Evolutionary conservation across 2,329 filamentous ascomycete genomes (phyloP).

Genomic region (Xylariaceae sp.): DNA sequence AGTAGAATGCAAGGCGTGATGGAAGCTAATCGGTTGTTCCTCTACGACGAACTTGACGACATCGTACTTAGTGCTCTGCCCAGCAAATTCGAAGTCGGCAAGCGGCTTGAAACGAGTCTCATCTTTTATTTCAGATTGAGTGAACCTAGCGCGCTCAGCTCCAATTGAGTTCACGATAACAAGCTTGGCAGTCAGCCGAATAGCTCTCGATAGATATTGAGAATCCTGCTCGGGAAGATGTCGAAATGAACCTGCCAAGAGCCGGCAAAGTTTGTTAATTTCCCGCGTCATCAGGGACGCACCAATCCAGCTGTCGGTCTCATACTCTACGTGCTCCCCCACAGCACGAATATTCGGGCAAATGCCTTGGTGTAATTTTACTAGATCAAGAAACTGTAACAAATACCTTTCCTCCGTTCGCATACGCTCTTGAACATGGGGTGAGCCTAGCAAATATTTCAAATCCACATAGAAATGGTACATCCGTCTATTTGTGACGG

Average conservation of each 20-base stretch:
- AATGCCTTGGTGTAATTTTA: constrained; percentile 96
- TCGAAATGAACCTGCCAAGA: constrained; percentile 86
- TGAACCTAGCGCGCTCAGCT: constrained; percentile 84
- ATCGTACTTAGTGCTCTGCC: constrained; percentile 60
- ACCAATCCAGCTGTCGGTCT: constrained; percentile 97
- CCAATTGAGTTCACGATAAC: constrained; percentile 91
- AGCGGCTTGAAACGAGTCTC: constrained; percentile 83
- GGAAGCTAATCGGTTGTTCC: constrained; percentile 91
- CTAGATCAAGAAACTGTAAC: constrained; percentile 91
- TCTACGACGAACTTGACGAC: constrained; percentile 90
- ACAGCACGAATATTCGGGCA: constrained; percentile 92
- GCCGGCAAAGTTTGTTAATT: constrained; percentile 89
- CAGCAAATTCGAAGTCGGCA: constrained; percentile 81
- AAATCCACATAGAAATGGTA: constrained; percentile 98
- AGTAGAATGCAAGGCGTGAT: constrained; percentile 95
- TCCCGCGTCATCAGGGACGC: constrained; percentile 93
- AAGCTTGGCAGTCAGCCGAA: constrained; percentile 76
- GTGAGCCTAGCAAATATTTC: constrained; percentile 86
- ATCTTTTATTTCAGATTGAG: constrained; percentile 85
- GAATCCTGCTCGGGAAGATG: constrained; percentile 70
- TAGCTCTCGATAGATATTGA: constrained; percentile 71
- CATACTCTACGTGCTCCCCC: constrained; percentile 96
- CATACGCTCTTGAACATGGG: constrained; percentile 85
- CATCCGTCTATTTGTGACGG: constrained; percentile 92
- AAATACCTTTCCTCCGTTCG: constrained; percentile 86